phyloP scores from a whole-genome alignment of 106 monocot species.

The Allium cepa region DNA sequence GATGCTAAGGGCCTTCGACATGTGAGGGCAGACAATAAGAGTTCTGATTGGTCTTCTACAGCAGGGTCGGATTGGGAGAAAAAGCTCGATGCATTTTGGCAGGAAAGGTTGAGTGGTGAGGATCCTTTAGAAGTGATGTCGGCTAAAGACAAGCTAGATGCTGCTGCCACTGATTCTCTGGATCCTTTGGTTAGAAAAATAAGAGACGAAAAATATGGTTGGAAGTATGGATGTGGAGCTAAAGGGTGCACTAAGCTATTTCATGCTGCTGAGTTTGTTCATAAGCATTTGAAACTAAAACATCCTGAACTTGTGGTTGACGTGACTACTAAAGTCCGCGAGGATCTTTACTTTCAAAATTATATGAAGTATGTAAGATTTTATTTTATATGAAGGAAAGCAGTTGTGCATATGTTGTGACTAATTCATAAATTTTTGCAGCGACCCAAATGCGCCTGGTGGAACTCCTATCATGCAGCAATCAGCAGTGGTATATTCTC shows the following conservation, averaged over 20 bases:
- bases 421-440: slow-evolving; percentile 16
- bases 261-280: slow-evolving; percentile 98
- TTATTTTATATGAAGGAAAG: not conserved
- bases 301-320: slow-evolving; percentile 86
- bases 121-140: slow-evolving; percentile 77
- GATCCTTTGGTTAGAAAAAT: slow-evolving; percentile 96
- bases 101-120: slow-evolving; percentile 61
- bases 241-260: slow-evolving; percentile 99
- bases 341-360: slow-evolving; percentile 94
- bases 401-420: too few relatives aligned
- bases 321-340: slow-evolving; percentile 81
- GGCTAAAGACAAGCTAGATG: slow-evolving; percentile 91
- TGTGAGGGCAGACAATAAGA: slow-evolving; percentile 64
- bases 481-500: slow-evolving; percentile 43
- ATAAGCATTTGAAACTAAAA: slow-evolving; percentile 95
- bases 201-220: slow-evolving; percentile 99
- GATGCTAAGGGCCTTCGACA: slow-evolving; percentile 87
- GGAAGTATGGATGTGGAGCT: slow-evolving; percentile 99
- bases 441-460: slow-evolving; percentile 90
- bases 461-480: slow-evolving; percentile 95
- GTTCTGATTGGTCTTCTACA: slow-evolving; percentile 25
- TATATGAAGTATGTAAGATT: slow-evolving; percentile 87
- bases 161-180: slow-evolving; percentile 64
- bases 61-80: slow-evolving; percentile 73
- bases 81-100: slow-evolving; percentile 85